Evolutionary conservation across 2,329 filamentous ascomycete species (phyloP).

Genomic region (Colletotrichum sp.): DNA sequence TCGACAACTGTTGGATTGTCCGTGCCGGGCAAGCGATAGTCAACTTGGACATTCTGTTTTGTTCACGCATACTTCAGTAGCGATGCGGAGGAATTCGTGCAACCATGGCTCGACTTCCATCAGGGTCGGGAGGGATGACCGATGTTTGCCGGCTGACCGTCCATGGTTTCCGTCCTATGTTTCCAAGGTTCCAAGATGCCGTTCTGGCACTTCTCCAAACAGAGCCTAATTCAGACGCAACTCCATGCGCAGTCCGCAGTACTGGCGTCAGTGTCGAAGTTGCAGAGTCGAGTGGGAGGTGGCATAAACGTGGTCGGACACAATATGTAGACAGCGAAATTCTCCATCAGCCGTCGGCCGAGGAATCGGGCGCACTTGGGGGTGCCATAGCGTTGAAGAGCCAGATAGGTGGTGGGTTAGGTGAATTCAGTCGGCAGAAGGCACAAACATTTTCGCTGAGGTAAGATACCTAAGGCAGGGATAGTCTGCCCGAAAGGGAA

Average conservation of each 20-base stretch:
- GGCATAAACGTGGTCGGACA: not conserved
- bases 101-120: not conserved
- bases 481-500: not conserved
- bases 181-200: not conserved
- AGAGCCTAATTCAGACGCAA: not conserved
- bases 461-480: not conserved
- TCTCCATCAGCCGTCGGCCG: not conserved
- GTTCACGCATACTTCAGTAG: not conserved
- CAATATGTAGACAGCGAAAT: not conserved
- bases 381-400: not conserved
- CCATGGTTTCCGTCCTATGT: not conserved
- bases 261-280: not conserved
- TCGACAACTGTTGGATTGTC: not conserved
- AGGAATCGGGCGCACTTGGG: not conserved
- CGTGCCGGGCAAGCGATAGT: not conserved
- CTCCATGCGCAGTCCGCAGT: not conserved
- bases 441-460: not conserved
- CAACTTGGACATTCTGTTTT: not conserved
- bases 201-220: not conserved
- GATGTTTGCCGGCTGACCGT: not conserved
- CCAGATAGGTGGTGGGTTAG: slow-evolving; percentile 4
- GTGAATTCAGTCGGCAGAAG: slow-evolving; percentile 2
- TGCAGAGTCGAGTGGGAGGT: not conserved
- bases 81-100: not conserved
- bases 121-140: not conserved